phyloP scores from a whole-genome alignment of 352 stramenopile species.

The Globisporangium paroecandrum region DNA sequence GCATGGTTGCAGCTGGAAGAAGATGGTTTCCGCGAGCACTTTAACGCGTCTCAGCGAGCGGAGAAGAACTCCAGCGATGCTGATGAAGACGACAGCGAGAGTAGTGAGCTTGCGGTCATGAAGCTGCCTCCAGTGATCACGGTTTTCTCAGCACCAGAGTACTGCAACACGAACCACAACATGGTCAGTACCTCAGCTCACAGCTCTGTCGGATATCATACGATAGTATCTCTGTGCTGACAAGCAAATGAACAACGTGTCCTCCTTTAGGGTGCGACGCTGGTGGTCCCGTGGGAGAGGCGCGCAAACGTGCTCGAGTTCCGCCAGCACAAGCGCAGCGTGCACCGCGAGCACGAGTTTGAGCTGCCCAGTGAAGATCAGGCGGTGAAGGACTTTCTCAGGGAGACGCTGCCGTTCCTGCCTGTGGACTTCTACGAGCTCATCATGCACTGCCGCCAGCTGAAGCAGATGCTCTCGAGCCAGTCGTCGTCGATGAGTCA shows the following conservation, averaged over 20 bases:
- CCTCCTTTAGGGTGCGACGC: slow-evolving; percentile 43
- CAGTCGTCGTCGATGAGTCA: slow-evolving; percentile 19
- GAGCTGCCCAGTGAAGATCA: slow-evolving; percentile 50
- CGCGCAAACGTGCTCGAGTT: slow-evolving; percentile 40
- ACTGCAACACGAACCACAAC: slow-evolving; percentile 83
- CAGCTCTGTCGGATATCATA: neutral
- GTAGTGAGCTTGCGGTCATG: slow-evolving; percentile 12
- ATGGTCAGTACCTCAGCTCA: slow-evolving; percentile 22
- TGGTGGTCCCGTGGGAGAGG: slow-evolving; percentile 59
- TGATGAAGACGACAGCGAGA: slow-evolving; percentile 8
- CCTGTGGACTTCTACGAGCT: slow-evolving; percentile 79
- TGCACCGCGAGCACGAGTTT: slow-evolving; percentile 50
- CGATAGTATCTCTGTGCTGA: neutral
- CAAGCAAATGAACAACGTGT: neutral
- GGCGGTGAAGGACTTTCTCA: slow-evolving; percentile 48
- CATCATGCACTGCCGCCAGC: slow-evolving; percentile 53
- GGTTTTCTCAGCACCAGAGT: slow-evolving; percentile 81
- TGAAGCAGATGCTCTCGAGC: slow-evolving; percentile 23
- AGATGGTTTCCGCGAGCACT: slow-evolving; percentile 74
- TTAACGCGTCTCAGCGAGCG: slow-evolving; percentile 17
- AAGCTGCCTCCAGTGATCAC: slow-evolving; percentile 61
- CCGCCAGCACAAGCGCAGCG: slow-evolving; percentile 67
- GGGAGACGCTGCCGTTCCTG: slow-evolving; percentile 64
- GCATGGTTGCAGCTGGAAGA: slow-evolving; percentile 43
- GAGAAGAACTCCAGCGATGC: neutral